phyloP scores from a whole-genome alignment of 2,329 filamentous ascomycete species.

The Hawksworthiomyces lignivorus region DNA sequence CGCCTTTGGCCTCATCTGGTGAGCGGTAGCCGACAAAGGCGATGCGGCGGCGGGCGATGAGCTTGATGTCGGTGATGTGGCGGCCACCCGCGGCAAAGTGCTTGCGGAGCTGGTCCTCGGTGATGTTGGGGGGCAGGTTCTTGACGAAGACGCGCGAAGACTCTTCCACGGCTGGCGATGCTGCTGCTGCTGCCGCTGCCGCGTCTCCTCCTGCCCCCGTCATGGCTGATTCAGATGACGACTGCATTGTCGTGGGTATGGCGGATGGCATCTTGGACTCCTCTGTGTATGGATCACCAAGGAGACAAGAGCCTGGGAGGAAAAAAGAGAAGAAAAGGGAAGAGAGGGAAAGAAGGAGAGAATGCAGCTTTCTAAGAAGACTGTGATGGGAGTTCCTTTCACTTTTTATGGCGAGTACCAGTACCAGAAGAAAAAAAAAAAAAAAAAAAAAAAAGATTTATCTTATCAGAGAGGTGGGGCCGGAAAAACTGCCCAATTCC shows the following conservation, averaged over 20 bases:
- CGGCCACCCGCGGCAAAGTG: constrained; percentile 72
- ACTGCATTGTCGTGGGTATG: constrained; percentile 7
- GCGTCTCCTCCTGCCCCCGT: no score
- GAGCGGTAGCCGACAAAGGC: constrained; percentile 93
- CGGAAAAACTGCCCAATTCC: constrained; percentile 6
- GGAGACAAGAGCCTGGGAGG: background rate
- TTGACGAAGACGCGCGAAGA: constrained; percentile 71
- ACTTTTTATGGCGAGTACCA: no score
- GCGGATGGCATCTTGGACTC: constrained; percentile 11
- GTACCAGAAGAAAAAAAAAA: background rate
- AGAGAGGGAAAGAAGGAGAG: background rate
- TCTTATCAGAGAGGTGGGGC: constrained; percentile 13
- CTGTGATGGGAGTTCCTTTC: no score
- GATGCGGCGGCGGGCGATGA: constrained; percentile 82
- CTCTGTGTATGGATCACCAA: constrained; percentile 1
- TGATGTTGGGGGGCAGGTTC: constrained; percentile 77
- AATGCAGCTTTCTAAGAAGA: background rate
- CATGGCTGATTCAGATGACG: background rate
- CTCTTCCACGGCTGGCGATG: constrained; percentile 22
- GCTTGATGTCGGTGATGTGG: constrained; percentile 82
- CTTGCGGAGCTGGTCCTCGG: constrained; percentile 76
- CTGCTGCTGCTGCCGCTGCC: background rate
- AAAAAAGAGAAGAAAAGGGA: background rate
- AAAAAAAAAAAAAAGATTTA: constrained; percentile 12
- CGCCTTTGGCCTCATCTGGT: constrained; percentile 68